Evolutionary conservation across 805 yeast species (phyloP).

Genomic region (Yarrowia yakushimensis): DNA sequence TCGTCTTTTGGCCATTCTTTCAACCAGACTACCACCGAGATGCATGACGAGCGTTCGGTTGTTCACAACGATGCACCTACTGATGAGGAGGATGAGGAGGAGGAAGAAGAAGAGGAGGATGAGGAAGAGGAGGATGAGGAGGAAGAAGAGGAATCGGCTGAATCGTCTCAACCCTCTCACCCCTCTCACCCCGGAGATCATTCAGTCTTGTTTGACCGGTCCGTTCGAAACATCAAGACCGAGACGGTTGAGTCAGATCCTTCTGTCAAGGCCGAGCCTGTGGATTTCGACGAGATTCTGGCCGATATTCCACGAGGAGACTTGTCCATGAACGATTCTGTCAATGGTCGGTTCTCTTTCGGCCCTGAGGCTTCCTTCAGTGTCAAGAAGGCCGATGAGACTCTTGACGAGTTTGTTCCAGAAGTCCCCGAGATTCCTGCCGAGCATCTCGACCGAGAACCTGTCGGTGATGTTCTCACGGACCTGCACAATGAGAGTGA

Average conservation of each 20-base stretch:
- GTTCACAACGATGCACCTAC: constrained; percentile 13
- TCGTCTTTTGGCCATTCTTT: background rate
- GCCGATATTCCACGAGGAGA: constrained; percentile 7
- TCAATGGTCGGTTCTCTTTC: background rate
- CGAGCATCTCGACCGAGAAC: background rate
- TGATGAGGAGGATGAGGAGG: background rate
- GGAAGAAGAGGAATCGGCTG: background rate
- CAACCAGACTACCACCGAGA: constrained; percentile 10
- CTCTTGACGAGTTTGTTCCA: background rate
- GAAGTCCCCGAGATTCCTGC: constrained; percentile 1
- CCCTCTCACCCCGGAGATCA: background rate
- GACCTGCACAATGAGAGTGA: background rate
- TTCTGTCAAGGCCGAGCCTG: background rate
- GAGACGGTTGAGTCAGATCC: background rate
- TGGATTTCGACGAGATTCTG: background rate
- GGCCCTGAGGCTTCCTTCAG: constrained; percentile 16
- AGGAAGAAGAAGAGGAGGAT: background rate
- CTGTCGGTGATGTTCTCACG: background rate
- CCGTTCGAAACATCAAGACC: background rate
- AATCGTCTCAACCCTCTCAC: background rate
- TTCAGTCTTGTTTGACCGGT: constrained; percentile 1
- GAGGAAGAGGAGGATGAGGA: background rate
- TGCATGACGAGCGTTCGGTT: background rate
- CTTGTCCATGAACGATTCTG: background rate
- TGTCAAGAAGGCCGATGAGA: constrained; percentile 6